Evolutionary conservation across 345 rosid species (phyloP).

Genomic region (Nephelium lappaceum): DNA sequence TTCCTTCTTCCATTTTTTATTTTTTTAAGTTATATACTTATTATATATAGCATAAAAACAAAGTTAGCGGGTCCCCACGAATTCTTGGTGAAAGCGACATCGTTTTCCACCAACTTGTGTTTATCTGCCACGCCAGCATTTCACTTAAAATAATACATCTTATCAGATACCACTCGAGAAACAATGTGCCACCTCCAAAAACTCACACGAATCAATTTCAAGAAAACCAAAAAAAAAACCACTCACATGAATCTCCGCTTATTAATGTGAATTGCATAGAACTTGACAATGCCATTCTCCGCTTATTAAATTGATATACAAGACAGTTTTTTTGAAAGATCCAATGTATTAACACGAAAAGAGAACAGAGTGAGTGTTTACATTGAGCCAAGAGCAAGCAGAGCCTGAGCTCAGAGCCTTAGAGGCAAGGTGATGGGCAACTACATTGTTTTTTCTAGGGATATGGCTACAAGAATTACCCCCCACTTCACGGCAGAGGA

Average conservation of each 20-base stretch:
- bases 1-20: too few species aligned
- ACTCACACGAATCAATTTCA: not conserved
- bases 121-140: constrained; percentile 4
- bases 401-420: too few species aligned
- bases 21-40: too few species aligned
- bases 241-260: not conserved
- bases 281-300: not conserved
- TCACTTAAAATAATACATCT: not conserved
- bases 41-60: not conserved
- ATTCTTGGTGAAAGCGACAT: not conserved
- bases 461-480: too few species aligned
- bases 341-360: too few species aligned
- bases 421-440: too few species aligned
- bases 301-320: not conserved
- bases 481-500: too few species aligned
- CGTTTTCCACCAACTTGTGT: not conserved
- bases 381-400: too few species aligned
- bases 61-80: not conserved
- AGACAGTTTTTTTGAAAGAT: too few species aligned
- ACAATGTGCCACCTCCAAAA: not conserved
- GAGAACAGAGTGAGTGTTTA: too few species aligned
- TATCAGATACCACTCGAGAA: not conserved
- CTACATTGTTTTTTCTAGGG: too few species aligned
- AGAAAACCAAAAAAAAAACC: too few species aligned
- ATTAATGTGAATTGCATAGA: not conserved